Percentiles rank a stretch among this genome's conserved stretches.
phyloP scores from a whole-genome alignment of 2,329 filamentous ascomycete genomes.

The Alternaria gansuensis region DNA sequence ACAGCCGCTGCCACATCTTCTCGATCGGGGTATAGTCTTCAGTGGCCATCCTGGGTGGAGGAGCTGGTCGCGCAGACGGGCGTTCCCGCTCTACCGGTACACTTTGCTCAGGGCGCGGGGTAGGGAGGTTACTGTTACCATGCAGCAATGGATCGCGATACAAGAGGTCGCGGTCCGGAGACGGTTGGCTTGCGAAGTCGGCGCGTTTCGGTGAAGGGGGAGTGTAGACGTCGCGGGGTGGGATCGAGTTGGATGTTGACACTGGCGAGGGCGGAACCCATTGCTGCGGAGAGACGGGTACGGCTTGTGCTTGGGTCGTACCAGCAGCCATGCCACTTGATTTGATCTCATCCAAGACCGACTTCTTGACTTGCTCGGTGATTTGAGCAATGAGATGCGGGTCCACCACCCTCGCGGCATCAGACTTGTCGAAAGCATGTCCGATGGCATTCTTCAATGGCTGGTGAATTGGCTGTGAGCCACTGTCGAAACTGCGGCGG shows the following conservation, averaged over 20 bases:
- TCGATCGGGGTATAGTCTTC: constrained; percentile 61
- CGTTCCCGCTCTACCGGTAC: constrained; percentile 40
- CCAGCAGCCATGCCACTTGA: constrained; percentile 48
- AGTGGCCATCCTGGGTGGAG: constrained; percentile 42
- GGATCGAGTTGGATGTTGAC: constrained; percentile 59
- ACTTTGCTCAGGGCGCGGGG: constrained; percentile 38
- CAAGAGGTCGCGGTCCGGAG: constrained; percentile 50
- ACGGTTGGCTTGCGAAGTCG: constrained; percentile 44
- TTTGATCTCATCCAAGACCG: constrained; percentile 59
- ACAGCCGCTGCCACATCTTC: constrained; percentile 78
- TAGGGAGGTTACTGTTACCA: constrained; percentile 43
- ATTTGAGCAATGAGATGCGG: constrained; percentile 70
- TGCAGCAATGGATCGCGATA: constrained; percentile 45
- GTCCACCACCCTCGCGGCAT: constrained; percentile 62
- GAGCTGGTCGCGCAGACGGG: constrained; percentile 38
- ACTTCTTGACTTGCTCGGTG: constrained; percentile 64
- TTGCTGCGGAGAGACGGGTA: constrained; percentile 48
- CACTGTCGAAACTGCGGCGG: constrained; percentile 14
- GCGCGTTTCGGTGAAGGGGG: constrained; percentile 62
- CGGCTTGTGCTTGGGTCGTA: constrained; percentile 43
- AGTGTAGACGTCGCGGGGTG: constrained; percentile 61
- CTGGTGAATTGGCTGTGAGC: constrained; percentile 53
- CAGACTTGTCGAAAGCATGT: constrained; percentile 63
- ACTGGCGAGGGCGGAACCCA: constrained; percentile 54
- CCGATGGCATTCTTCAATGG: constrained; percentile 66